A percentile compares a stretch with the other conserved stretches of the same genome.
Evolutionary conservation across 148 eudicot genomes (phyloP).

Genomic region (Gaultheria prostrata): DNA sequence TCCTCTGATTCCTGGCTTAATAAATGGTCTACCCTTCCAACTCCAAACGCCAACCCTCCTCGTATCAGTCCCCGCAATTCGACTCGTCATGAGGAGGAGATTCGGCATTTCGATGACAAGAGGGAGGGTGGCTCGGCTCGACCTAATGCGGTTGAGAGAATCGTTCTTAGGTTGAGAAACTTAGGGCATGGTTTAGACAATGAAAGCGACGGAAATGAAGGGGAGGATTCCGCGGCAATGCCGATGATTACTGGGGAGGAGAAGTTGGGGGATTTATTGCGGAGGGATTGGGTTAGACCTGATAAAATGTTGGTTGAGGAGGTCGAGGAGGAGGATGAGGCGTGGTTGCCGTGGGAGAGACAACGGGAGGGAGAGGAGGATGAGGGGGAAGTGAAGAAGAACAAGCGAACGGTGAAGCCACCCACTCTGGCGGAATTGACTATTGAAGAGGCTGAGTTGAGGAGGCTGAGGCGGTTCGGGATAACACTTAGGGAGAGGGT

Average conservation of each 20-base stretch:
- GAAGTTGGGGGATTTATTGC: slow-evolving; percentile 84
- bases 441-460: slow-evolving; percentile 77
- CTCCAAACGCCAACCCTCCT: slow-evolving; percentile 27
- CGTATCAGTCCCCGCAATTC: not conserved
- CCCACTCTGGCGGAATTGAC: slow-evolving; percentile 84
- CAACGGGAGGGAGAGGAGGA: slow-evolving; percentile 26
- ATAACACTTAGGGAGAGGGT: slow-evolving; percentile 82
- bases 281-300: slow-evolving; percentile 86
- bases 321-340: slow-evolving; percentile 38
- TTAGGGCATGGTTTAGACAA: slow-evolving; percentile 66
- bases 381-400: slow-evolving; percentile 31
- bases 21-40: slow-evolving; percentile 50
- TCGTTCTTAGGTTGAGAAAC: slow-evolving; percentile 73
- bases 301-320: slow-evolving; percentile 64
- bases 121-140: slow-evolving; percentile 17
- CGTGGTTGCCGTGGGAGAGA: slow-evolving; percentile 85
- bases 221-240: slow-evolving; percentile 15
- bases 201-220: slow-evolving; percentile 47
- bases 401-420: slow-evolving; percentile 45
- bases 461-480: slow-evolving; percentile 86
- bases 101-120: slow-evolving; percentile 10
- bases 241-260: slow-evolving; percentile 36
- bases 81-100: slow-evolving; percentile 6
- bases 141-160: slow-evolving; percentile 64
- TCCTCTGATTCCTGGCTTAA: slow-evolving; percentile 64